A percentile compares a stretch with the other conserved stretches of the same genome.
phyloP scores from a whole-genome alignment of 2,329 filamentous ascomycete species.

The Sporothrix phasma region DNA sequence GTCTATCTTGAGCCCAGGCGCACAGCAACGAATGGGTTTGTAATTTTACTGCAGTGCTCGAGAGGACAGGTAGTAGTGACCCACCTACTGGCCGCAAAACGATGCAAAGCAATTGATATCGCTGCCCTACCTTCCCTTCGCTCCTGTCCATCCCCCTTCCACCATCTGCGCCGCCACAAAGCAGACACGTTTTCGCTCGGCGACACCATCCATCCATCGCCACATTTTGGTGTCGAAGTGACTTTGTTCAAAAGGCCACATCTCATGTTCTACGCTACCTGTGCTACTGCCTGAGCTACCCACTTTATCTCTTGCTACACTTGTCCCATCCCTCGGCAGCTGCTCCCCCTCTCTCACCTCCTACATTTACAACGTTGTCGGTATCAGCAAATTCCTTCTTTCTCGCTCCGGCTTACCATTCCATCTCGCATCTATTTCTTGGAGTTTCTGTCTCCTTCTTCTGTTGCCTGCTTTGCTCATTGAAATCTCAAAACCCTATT shows the following conservation, averaged over 20 bases:
- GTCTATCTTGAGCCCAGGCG: neutral
- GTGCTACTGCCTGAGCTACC: constrained; percentile 3
- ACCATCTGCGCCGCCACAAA: neutral
- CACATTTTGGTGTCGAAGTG: neutral
- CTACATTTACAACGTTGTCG: neutral
- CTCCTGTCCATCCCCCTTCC: neutral
- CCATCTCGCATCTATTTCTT: neutral
- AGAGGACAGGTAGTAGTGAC: constrained; percentile 19
- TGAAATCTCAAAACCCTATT: neutral
- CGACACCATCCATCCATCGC: constrained; percentile 4
- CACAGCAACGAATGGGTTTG: constrained; percentile 5
- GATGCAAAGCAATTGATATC: constrained; percentile 13
- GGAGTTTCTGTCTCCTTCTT: neutral
- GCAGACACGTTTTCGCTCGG: neutral
- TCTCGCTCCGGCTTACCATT: neutral
- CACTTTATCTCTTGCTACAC: neutral
- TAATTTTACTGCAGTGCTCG: constrained; percentile 10
- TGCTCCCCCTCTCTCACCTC: neutral
- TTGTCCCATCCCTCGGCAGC: neutral
- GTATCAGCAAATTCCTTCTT: neutral
- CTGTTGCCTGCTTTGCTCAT: neutral
- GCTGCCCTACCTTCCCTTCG: neutral
- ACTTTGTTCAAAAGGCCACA: neutral
- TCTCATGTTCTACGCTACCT: neutral
- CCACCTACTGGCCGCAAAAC: constrained; percentile 4